Evolutionary conservation across 306 rosid species (phyloP), one percentile per base, ranked within the genome.

Genomic region (Senna siamea): DNA sequence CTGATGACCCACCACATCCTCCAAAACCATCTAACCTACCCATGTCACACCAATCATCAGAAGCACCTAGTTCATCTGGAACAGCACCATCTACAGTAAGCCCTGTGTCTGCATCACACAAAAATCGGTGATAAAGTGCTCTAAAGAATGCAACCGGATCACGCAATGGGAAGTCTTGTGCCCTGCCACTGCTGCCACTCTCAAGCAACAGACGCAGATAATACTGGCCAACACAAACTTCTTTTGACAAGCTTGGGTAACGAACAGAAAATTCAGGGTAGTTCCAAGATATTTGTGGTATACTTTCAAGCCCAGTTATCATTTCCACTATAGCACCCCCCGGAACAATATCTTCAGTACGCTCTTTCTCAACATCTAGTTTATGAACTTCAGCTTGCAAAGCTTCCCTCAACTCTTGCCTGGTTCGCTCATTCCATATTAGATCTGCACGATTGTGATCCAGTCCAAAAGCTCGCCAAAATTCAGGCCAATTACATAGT

Each of bases 41-140:
- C 97, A 94, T 87, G 79, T 95, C 98, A 72, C 98, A 95, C 99
- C 99, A 95, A 83, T 95, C 99, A 90, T 95, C 99, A 81, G 99
- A 92, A 20, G 99, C 97, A 75, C 98, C 99, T 87, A 90, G 76
- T 78, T 95, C 97, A 82, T 95, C 99, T 41, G 99, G 99, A 87
- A 95, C 89, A 82, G 98, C 89, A 53, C 99, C 99, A 78, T 92
- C 98, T 43, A 95, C 98, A 17, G 96, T 95, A 69, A 95, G 97
- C 56, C 99, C 99, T 10, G 81, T 87, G 89, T 95, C 99, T 28
- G 99, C 98, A 83, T 95, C 99, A 77, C 99, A 95, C 79, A 95
- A 81, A 73, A 95, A 95, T 4, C 96, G 85, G 89, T 92, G 98
- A 80, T 92, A 95, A 32, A 95, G 97, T 35, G 99, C 98, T 87